Percentiles rank a stretch among this genome's conserved stretches.
Conservation (phyloP, 163 green algal genomes). For the Coccomyxa subellipsoidea region DNA sequence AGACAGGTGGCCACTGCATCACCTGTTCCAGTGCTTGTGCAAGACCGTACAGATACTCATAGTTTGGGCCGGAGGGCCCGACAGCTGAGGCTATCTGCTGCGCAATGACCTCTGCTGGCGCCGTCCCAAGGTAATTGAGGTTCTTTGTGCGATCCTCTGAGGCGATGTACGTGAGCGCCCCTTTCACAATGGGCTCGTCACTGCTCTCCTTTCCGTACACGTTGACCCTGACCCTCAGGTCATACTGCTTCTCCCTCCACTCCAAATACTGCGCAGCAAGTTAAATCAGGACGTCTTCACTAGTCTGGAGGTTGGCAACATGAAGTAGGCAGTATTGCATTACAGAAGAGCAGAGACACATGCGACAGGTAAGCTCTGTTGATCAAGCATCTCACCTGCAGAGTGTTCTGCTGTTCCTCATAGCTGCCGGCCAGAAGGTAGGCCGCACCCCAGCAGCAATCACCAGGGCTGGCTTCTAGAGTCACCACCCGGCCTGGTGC, state of each 20-base stretch:
- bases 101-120: slow-evolving; percentile 48
- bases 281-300: not conserved
- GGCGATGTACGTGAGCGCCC: slow-evolving; percentile 51
- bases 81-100: slow-evolving; percentile 53
- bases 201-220: slow-evolving; percentile 37
- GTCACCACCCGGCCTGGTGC: slow-evolving; percentile 57
- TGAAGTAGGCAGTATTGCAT: not conserved
- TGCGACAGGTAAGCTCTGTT: too few species aligned
- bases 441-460: slow-evolving; percentile 56
- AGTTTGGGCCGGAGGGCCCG: slow-evolving; percentile 67
- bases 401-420: slow-evolving; percentile 51
- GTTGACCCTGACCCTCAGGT: slow-evolving; percentile 51
- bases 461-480: slow-evolving; percentile 27
- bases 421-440: slow-evolving; percentile 50
- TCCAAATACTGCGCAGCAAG: slow-evolving; percentile 52
- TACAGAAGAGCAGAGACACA: not conserved
- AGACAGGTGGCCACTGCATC: not conserved
- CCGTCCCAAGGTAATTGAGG: slow-evolving; percentile 14
- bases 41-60: slow-evolving; percentile 65
- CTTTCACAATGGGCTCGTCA: slow-evolving; percentile 18
- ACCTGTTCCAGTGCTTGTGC: slow-evolving; percentile 52
- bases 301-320: not conserved
- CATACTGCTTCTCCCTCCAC: slow-evolving; percentile 83
- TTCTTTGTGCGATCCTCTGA: not conserved
- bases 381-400: slow-evolving; percentile 17